Percentiles rank a stretch among this genome's conserved stretches.
Evolutionary conservation across 225 moss, liverwort and hornwort species (phyloP).

Genomic region (Pseudoscleropodium purum): DNA sequence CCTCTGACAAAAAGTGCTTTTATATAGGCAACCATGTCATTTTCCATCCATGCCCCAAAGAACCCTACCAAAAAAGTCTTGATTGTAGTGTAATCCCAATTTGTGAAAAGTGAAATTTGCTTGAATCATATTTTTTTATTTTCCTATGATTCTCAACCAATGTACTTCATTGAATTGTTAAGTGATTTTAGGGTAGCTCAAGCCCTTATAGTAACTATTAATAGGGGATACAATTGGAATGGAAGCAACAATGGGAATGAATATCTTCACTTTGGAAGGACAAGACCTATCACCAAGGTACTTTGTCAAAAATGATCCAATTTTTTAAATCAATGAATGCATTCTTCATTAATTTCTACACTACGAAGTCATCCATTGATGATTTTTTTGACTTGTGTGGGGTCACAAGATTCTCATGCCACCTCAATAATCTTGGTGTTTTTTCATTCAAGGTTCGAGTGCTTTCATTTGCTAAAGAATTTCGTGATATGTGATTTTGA

Average conservation of each 20-base stretch:
- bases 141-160: neutral
- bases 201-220: too few relatives aligned
- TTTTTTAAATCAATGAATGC: neutral
- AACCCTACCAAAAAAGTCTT: accelerated
- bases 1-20: accelerated
- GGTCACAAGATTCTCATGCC: accelerated
- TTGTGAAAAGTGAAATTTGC: accelerated
- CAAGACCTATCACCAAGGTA: neutral
- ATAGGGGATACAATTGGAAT: neutral
- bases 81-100: accelerated
- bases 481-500: neutral
- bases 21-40: neutral
- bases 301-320: neutral
- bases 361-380: accelerated
- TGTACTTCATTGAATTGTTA: accelerated
- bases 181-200: neutral
- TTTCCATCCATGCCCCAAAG: neutral
- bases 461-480: neutral
- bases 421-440: neutral
- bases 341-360: neutral
- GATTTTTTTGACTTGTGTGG: accelerated
- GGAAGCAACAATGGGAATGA: accelerated
- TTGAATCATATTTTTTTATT: neutral
- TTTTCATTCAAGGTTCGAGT: neutral
- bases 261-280: accelerated